A percentile compares a stretch with the other conserved stretches of the same genome.
Evolutionary conservation across 208 protist species (phyloP).

Genomic region (Angomonas deanei): DNA sequence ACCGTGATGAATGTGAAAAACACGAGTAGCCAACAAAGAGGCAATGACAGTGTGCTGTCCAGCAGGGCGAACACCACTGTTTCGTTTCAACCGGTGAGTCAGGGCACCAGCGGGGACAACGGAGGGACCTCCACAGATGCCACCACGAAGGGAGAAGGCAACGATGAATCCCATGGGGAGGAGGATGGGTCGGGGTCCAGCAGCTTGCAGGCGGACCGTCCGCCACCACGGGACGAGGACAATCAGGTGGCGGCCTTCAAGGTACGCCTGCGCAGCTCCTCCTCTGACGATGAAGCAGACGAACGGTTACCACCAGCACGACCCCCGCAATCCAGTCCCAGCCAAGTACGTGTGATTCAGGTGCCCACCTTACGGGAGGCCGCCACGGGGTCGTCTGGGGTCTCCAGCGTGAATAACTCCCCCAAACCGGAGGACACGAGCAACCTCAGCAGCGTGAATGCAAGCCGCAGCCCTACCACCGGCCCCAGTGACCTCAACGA

Average conservation of each 20-base stretch:
- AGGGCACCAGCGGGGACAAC: not conserved
- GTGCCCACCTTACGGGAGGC: too few relatives aligned
- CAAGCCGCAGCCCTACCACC: not conserved
- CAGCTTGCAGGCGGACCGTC: too few relatives aligned
- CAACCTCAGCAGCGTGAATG: too few relatives aligned
- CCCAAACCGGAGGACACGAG: not conserved
- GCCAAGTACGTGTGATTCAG: too few relatives aligned
- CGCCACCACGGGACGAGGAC: too few relatives aligned
- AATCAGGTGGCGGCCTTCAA: not conserved
- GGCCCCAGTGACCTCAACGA: not conserved
- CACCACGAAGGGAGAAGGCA: not conserved
- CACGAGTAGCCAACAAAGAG: conserved; percentile 17
- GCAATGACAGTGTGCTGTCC: conserved; percentile 1
- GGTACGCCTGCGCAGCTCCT: not conserved
- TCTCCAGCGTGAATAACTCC: not conserved
- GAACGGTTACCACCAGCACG: not conserved
- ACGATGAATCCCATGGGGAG: not conserved
- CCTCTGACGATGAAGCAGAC: not conserved
- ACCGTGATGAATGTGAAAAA: not conserved
- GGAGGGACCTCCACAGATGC: not conserved
- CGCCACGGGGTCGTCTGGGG: too few relatives aligned
- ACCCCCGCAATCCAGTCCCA: not conserved
- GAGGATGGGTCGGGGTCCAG: not conserved
- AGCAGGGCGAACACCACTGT: not conserved
- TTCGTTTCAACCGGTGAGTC: not conserved